Evolutionary conservation across 2,329 filamentous ascomycete genomes (phyloP), one percentile per base, ranked within the genome.

Genomic region (Trichoderma afroharzianum): DNA sequence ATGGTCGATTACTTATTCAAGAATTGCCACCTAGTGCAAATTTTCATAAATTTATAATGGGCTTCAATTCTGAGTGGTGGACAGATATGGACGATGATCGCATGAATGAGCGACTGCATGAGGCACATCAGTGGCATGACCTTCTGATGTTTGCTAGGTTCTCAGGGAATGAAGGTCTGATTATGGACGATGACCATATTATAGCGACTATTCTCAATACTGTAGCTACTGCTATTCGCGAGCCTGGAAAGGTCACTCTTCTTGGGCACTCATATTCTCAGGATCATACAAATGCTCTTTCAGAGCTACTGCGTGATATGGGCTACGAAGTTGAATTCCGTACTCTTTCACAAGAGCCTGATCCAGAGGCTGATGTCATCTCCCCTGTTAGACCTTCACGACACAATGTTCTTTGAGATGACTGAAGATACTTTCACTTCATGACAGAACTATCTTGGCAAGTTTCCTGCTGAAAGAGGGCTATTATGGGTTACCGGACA

Each of bases 401-500:
- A 68, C 14, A 70, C 67, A 18, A 70, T 70, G 57, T 70, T 70
- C 39, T 63, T 70, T 43, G n/a, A 70, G 14, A 70, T 53, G 67
- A 36, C n/a, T 14, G 28, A 63, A 28, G 9, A 39, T 14, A 36
- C 67, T 6, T 53, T 63, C 6, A 36, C 18, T 4, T n/a, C 58
- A 36, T 70, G 67, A 39, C 57, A 70, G 18, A 26, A 30, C 6
- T 63, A 63, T 21, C 33, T 70, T 28, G 21, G 39, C 30, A 70
- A 55, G 18, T 70, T 70, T 21, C 57, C 57, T 8, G 12, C 36
- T 39, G 66, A 57, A 50, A 26, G 15, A 8, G 62, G 73, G 3
- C 5, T 72, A 6, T 30, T 74, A 6, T 74, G 73, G 73, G 33
- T 72, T 14, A 74, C 72, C 4, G 50, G 62, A 2, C 18, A 71